A percentile compares a stretch with the other conserved stretches of the same genome.
Evolutionary conservation across 176 grass and related monocot species (phyloP).

Genomic region (Cenchrus americanus): DNA sequence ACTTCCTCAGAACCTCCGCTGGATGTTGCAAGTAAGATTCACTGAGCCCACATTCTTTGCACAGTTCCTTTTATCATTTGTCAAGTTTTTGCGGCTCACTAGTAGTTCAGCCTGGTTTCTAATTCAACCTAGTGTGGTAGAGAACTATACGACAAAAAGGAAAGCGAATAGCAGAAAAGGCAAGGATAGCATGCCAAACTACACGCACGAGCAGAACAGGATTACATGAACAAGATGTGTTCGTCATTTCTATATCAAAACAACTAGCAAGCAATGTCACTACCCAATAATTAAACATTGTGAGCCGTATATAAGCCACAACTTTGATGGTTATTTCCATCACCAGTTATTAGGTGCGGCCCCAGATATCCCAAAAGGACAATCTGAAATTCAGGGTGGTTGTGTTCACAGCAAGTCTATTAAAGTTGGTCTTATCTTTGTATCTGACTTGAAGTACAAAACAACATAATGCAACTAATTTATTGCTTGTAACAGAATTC

Average conservation of each 20-base stretch:
- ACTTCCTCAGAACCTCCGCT: neutral
- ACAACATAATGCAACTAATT: neutral
- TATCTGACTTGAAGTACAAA: constrained; percentile 18
- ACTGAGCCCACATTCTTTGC: neutral
- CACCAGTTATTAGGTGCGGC: neutral
- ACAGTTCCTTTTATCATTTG: neutral
- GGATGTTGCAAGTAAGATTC: neutral
- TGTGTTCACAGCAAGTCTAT: neutral
- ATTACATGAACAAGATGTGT: neutral
- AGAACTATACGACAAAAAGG: neutral
- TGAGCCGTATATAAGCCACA: neutral
- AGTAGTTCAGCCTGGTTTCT: neutral
- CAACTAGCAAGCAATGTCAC: neutral
- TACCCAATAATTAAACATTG: neutral
- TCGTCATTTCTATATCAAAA: neutral
- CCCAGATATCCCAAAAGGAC: neutral
- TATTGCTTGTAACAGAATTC: constrained; percentile 21
- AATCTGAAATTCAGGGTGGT: neutral
- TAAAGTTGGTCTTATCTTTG: neutral
- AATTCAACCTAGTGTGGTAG: neutral
- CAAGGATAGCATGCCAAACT: neutral
- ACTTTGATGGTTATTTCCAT: constrained; percentile 14
- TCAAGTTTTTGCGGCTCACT: constrained; percentile 12
- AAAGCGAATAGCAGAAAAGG: neutral
- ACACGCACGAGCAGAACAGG: neutral